Conservation (phyloP, 169 alveolate genomes). For the Cryptosporidium parvum region DNA sequence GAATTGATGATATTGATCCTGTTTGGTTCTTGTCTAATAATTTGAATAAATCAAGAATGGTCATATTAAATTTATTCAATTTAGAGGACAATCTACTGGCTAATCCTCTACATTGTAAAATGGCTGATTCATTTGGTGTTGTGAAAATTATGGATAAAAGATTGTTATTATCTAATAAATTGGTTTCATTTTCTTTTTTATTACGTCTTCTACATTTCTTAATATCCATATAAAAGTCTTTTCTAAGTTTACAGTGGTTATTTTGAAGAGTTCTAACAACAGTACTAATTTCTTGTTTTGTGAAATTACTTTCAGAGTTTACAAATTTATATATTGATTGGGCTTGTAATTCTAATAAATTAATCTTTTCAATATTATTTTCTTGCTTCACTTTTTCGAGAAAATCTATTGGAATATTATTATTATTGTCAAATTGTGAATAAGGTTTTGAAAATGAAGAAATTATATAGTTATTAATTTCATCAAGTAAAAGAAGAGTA, state of each 20-base stretch:
- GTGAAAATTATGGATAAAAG: constrained; percentile 8
- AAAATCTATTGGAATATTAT: background rate
- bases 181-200: constrained; percentile 16
- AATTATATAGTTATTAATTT: background rate
- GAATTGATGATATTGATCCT: constrained; percentile 27
- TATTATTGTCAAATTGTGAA: background rate
- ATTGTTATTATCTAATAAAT: background rate
- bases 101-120: constrained; percentile 56
- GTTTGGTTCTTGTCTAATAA: constrained; percentile 52
- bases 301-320: constrained; percentile 47
- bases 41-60: constrained; percentile 37
- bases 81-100: constrained; percentile 40
- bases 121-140: constrained; percentile 66
- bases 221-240: constrained; percentile 26
- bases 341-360: constrained; percentile 46
- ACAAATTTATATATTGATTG: constrained; percentile 61
- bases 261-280: constrained; percentile 40
- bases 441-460: no score
- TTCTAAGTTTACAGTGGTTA: constrained; percentile 17
- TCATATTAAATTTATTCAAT: constrained; percentile 39
- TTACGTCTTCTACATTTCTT: constrained; percentile 61
- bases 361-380: background rate
- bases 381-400: background rate
- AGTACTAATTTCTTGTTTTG: constrained; percentile 49
- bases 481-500: constrained; percentile 38